These are phyloP conservation scores for Arachnopeziza araneosa DNA, from an alignment of 2,329 filamentous ascomycete species.

Conservation along the genomic window DNA sequence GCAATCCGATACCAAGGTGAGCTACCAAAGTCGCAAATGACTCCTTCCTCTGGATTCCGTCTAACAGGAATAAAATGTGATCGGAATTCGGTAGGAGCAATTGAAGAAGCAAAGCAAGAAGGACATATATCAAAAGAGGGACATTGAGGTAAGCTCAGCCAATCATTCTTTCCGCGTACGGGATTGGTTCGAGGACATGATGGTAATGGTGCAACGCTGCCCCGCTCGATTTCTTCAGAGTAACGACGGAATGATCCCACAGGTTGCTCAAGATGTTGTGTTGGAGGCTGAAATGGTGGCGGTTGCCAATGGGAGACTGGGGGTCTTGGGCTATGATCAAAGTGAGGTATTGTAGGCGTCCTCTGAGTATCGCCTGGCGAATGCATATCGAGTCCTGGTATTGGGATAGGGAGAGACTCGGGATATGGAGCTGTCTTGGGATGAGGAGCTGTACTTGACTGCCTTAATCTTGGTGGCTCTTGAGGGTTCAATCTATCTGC, in stretches of 20 bases:
- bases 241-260: constrained; percentile 47
- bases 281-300: constrained; percentile 37
- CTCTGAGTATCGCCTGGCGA: constrained; percentile 16
- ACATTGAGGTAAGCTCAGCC: constrained; percentile 70
- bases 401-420: constrained; percentile 20
- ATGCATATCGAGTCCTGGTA: constrained; percentile 18
- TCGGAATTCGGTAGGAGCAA: constrained; percentile 62
- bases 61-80: constrained; percentile 59
- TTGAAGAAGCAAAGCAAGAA: constrained; percentile 67
- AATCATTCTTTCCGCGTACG: constrained; percentile 63
- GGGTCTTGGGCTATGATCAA: constrained; percentile 16
- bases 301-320: constrained; percentile 39
- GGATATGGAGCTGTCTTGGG: constrained; percentile 11
- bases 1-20: constrained; percentile 78
- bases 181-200: constrained; percentile 63
- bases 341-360: constrained; percentile 14
- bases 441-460: constrained; percentile 11
- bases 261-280: constrained; percentile 33
- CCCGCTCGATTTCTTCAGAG: constrained; percentile 46
- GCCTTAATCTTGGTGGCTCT: constrained; percentile 19
- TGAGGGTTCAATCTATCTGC: constrained; percentile 22
- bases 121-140: constrained; percentile 77
- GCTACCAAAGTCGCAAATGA: constrained; percentile 73
- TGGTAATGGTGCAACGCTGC: constrained; percentile 47
- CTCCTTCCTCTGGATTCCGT: constrained; percentile 50